phyloP scores from a whole-genome alignment of 176 grass and related monocot genomes.

The Musa beccarii region DNA sequence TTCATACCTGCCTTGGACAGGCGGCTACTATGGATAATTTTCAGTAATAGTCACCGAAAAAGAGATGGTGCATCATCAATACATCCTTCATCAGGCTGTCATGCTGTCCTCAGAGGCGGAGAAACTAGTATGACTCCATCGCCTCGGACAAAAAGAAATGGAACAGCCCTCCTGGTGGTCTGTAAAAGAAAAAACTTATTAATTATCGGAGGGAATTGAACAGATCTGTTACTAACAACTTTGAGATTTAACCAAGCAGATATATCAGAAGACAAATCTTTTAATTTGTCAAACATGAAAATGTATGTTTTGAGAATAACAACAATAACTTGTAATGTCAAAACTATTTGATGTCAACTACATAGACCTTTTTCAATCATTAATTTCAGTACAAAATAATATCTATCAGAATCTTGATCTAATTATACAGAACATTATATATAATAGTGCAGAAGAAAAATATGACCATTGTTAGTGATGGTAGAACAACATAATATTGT shows the following conservation, averaged over 20 bases:
- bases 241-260: background rate
- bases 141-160: conserved; percentile 95
- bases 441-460: background rate
- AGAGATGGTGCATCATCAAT: background rate
- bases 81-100: background rate
- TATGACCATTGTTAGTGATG: background rate
- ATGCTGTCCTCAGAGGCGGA: conserved; percentile 81
- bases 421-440: background rate
- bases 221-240: background rate
- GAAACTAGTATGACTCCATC: conserved; percentile 97
- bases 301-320: too few relatives aligned
- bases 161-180: conserved; percentile 67
- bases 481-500: background rate
- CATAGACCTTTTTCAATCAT: too few relatives aligned
- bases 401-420: background rate
- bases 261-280: background rate
- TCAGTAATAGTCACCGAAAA: background rate
- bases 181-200: conserved; percentile 28
- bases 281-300: background rate
- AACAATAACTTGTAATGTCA: too few relatives aligned
- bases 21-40: background rate
- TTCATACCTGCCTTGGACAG: background rate
- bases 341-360: too few relatives aligned
- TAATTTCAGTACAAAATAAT: background rate
- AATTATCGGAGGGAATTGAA: background rate